A percentile compares a stretch with the other conserved stretches of the same genome.
Conservation (phyloP, 352 stramenopile species). For the Phytophthora meadii region DNA sequence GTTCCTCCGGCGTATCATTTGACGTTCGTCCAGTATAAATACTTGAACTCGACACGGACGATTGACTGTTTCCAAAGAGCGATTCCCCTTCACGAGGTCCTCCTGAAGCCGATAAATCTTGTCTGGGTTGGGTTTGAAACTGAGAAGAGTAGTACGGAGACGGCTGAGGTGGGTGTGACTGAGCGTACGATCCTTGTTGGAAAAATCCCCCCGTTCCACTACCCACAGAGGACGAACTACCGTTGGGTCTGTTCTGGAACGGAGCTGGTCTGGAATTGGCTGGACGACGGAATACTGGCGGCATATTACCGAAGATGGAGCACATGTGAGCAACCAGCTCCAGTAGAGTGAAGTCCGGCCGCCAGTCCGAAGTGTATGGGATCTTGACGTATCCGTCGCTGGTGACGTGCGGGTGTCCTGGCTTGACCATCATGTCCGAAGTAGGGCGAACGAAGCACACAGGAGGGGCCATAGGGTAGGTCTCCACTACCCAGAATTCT, state of each 20-base stretch:
- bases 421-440: conserved; percentile 88
- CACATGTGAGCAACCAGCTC: conserved; percentile 89
- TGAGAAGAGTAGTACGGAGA: conserved; percentile 43
- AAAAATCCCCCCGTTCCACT: conserved; percentile 55
- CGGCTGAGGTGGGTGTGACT: conserved; percentile 40
- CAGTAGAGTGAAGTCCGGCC: conserved; percentile 83
- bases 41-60: conserved; percentile 26
- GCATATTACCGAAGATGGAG: conserved; percentile 91
- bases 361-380: conserved; percentile 87
- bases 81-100: conserved; percentile 35
- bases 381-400: conserved; percentile 88
- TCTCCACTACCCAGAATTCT: conserved; percentile 89
- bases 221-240: conserved; percentile 23
- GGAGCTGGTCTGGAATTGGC: conserved; percentile 43
- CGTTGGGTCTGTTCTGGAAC: conserved; percentile 47
- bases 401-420: conserved; percentile 85
- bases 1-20: conserved; percentile 47
- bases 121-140: conserved; percentile 37
- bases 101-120: conserved; percentile 18
- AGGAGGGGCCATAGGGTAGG: conserved; percentile 80
- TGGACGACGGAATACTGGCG: conserved; percentile 82
- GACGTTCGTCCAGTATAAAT: conserved; percentile 16
- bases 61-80: conserved; percentile 53
- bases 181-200: conserved; percentile 42
- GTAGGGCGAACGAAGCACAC: conserved; percentile 91